Evolutionary conservation across 805 yeast genomes (phyloP).

Genomic region (Allodekkera sacchari): DNA sequence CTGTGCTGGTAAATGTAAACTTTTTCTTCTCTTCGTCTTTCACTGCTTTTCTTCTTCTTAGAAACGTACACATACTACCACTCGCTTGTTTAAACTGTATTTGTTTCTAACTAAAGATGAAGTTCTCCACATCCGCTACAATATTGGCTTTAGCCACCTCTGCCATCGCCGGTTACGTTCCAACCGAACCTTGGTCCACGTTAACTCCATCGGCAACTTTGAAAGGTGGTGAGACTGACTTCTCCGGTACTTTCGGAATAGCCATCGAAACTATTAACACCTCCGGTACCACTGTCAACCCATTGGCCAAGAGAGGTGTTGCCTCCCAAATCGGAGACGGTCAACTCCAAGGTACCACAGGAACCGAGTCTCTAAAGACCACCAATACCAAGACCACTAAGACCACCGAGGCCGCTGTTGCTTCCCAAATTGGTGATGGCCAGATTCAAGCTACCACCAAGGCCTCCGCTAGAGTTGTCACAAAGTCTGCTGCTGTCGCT

Average conservation of each 20-base stretch:
- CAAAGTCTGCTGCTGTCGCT: slow-evolving; percentile 13
- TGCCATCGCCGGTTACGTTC: slow-evolving; percentile 54
- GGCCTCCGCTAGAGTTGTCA: slow-evolving; percentile 27
- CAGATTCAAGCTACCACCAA: slow-evolving; percentile 29
- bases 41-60: slow-evolving; percentile 1
- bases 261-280: slow-evolving; percentile 52
- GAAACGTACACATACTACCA: not conserved
- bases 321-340: slow-evolving; percentile 41
- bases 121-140: slow-evolving; percentile 6
- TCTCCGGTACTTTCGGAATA: slow-evolving; percentile 57
- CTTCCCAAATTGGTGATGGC: slow-evolving; percentile 26
- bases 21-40: slow-evolving; percentile 1
- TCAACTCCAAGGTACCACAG: slow-evolving; percentile 32
- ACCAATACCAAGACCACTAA: slow-evolving; percentile 13
- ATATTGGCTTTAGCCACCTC: slow-evolving; percentile 38
- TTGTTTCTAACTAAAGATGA: slow-evolving; percentile 5
- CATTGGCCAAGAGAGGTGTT: slow-evolving; percentile 23
- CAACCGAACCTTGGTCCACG: slow-evolving; percentile 63
- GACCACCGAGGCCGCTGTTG: slow-evolving; percentile 13
- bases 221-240: slow-evolving; percentile 47
- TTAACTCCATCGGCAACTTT: slow-evolving; percentile 51
- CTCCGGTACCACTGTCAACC: slow-evolving; percentile 38
- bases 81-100: not conserved
- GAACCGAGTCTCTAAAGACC: slow-evolving; percentile 16
- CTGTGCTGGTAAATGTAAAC: not conserved